Base-by-base conservation (phyloP, 1,284 basidiomycete genomes). In the Sanghuangporus sanghuang region DNA sequence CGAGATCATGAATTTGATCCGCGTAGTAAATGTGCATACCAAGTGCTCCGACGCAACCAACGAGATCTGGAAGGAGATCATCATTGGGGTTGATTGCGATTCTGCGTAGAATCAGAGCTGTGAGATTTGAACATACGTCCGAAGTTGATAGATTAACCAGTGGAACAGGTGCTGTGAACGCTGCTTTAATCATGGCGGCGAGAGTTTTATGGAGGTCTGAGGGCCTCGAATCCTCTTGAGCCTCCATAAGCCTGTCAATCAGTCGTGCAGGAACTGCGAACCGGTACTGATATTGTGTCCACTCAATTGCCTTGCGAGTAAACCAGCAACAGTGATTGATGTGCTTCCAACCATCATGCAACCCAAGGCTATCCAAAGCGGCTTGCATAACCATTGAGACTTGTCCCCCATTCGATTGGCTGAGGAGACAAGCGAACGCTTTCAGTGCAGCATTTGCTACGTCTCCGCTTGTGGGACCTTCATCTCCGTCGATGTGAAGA, bases 1-100 rank as follows among this genome's bases (percentile, higher is more conserved):
- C 87, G 59, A 98, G 86, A 73, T 98, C 96, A 72, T 94, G 93
- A 66, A 96, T 93, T 77, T 99, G 96, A 73, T 98, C 96, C 54
- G 93, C 91, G 73, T 98, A 98, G 78, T 97, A 96, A 62, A 96
- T 87, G 73, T 97, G 94, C 6, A 89, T 87, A 38, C 92, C 91
- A 18, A 98, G 80, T 0, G 93, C 91, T 5, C 92, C 81, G 62
- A 97, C 90, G 71, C 92, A 92, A 63, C 87, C 81, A 7, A 96
- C 89, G 46, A 96, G 76, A 1, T 83, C 76, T 0, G 87, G 82
- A 7, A 97, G 77, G 8, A 95, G 78, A 3, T 79, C 69, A 69
- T 97, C 94, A n/a, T 83, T 76, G 0, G 82, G 75, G 66, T 87
- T 81, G 52, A 87, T 76, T 2, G 85, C 79, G 35, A 89, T 81